Conservation (phyloP, 2,329 filamentous ascomycete genomes). For the Ophiostoma ulmi region DNA sequence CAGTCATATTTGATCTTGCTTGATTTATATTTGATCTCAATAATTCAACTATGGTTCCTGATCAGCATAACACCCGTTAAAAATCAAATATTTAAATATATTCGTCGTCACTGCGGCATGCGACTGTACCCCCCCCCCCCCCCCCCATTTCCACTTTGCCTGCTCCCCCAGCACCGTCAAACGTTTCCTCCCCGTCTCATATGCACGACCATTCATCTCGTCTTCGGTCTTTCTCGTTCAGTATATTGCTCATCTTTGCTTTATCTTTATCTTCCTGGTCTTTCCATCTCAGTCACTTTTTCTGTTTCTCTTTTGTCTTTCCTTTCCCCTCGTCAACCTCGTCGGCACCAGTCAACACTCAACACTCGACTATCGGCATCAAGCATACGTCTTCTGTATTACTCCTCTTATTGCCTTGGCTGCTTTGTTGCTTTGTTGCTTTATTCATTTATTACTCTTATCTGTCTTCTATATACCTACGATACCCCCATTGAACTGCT, state of each 20-base stretch:
- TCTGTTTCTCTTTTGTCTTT: not conserved
- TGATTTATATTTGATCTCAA: not conserved
- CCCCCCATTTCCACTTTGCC: not conserved
- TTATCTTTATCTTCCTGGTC: slow-evolving; percentile 1
- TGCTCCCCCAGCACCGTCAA: not conserved
- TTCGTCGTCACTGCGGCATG: not conserved
- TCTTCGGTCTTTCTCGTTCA: not conserved
- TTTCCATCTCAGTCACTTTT: not conserved
- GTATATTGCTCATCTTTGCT: not conserved
- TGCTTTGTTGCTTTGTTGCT: not conserved
- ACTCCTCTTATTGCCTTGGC: not conserved
- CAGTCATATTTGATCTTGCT: not conserved
- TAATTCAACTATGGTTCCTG: not conserved
- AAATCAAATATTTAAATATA: not conserved
- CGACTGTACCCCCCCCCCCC: not conserved
- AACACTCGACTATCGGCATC: not conserved
- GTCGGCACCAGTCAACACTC: not conserved
- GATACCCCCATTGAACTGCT: not conserved
- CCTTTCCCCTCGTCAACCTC: not conserved
- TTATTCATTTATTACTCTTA: not conserved
- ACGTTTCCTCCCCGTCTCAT: not conserved
- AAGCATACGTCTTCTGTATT: not conserved
- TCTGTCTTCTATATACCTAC: not conserved
- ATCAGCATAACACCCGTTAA: not conserved
- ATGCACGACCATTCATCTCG: not conserved